Conservation (phyloP, 257 asterid species). For the Capsicum pubescens region DNA sequence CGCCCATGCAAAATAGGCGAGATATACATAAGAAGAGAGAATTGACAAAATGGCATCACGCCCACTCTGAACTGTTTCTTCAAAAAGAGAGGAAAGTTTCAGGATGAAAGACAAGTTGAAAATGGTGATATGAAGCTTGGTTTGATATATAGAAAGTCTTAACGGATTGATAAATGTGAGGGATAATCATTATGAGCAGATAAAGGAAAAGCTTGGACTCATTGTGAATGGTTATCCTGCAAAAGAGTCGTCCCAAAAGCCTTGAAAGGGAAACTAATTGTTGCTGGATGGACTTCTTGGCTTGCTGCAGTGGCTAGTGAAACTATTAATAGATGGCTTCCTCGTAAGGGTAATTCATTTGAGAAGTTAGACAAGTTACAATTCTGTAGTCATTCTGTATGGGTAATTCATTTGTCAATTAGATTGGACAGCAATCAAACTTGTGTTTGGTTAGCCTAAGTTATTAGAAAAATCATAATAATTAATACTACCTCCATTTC, state of each 20-base stretch:
- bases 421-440: background rate
- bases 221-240: slow-evolving; percentile 49
- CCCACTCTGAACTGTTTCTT: slow-evolving; percentile 50
- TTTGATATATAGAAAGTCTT: slow-evolving; percentile 58
- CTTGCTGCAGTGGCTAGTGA: slow-evolving; percentile 84
- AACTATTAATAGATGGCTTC: slow-evolving; percentile 90
- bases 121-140: slow-evolving; percentile 56
- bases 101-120: slow-evolving; percentile 47
- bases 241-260: slow-evolving; percentile 67
- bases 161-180: slow-evolving; percentile 70
- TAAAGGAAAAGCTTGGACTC: slow-evolving; percentile 46
- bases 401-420: slow-evolving; percentile 15
- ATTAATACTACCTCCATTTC: background rate
- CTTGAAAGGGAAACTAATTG: slow-evolving; percentile 75
- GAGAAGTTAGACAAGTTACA: slow-evolving; percentile 89
- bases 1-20: slow-evolving; percentile 51
- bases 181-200: slow-evolving; percentile 66
- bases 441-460: background rate
- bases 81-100: slow-evolving; percentile 66
- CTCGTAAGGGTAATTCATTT: slow-evolving; percentile 77
- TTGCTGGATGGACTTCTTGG: slow-evolving; percentile 99
- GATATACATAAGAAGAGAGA: slow-evolving; percentile 68
- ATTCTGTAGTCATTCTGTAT: slow-evolving; percentile 21
- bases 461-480: background rate
- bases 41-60: slow-evolving; percentile 52